Conservation (phyloP, 2,329 filamentous ascomycete species). For the Fusarium torulosum region DNA sequence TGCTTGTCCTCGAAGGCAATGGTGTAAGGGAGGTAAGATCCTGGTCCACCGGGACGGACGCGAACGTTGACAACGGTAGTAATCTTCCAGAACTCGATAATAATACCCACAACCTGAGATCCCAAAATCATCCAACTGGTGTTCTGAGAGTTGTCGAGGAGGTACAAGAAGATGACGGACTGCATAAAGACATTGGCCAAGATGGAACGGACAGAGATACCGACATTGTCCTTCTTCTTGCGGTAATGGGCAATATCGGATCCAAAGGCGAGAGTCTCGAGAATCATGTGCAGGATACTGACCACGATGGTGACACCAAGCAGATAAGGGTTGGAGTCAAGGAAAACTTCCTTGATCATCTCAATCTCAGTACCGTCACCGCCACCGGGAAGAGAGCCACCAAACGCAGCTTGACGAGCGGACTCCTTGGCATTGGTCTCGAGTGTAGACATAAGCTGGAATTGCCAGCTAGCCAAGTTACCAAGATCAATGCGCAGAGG, state of each 20-base stretch:
- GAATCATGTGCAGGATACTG: conserved; percentile 90
- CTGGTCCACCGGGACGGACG: conserved; percentile 75
- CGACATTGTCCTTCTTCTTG: conserved; percentile 99
- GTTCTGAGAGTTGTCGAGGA: conserved; percentile 96
- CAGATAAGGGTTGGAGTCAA: conserved; percentile 94
- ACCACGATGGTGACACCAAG: conserved; percentile 87
- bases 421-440: conserved; percentile 90
- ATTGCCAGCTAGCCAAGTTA: conserved; percentile 90
- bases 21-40: conserved; percentile 80
- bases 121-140: conserved; percentile 99
- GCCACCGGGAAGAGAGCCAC: conserved; percentile 77
- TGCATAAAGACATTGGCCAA: conserved; percentile 99
- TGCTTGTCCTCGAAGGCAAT: conserved; percentile 96
- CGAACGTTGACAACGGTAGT: conserved; percentile 95
- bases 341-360: conserved; percentile 94
- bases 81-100: conserved; percentile 87
- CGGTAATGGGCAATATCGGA: conserved; percentile 98
- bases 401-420: conserved; percentile 80
- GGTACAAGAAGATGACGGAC: conserved; percentile 91
- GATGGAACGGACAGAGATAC: conserved; percentile 95
- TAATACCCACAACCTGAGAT: conserved; percentile 84
- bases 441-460: conserved; percentile 83
- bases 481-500: conserved; percentile 86
- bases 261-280: conserved; percentile 96
- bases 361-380: conserved; percentile 95